A percentile compares a stretch with the other conserved stretches of the same genome.
phyloP scores from a whole-genome alignment of 352 stramenopile species.

The Phytophthora cryptogea region DNA sequence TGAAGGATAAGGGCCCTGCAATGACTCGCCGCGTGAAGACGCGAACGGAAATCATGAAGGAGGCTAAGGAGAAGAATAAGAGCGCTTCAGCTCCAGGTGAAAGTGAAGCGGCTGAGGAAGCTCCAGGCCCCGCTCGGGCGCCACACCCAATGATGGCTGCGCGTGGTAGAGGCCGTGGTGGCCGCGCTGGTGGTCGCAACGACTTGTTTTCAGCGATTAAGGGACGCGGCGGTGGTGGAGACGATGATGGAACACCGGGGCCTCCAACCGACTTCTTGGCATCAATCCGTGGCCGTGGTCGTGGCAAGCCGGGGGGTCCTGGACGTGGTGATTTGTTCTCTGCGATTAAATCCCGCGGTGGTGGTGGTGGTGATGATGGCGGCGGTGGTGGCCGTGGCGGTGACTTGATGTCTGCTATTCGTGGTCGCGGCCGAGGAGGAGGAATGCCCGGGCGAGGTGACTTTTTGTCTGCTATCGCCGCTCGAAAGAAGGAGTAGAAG shows the following conservation, averaged over 20 bases:
- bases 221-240: conserved; percentile 51
- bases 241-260: conserved; percentile 41
- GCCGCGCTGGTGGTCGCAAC: conserved; percentile 45
- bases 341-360: conserved; percentile 54
- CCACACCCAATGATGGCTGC: conserved; percentile 58
- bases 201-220: conserved; percentile 61
- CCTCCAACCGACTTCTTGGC: conserved; percentile 52
- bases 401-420: conserved; percentile 65
- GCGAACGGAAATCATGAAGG: conserved; percentile 78
- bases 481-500: conserved; percentile 64
- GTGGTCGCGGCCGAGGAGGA: conserved; percentile 44
- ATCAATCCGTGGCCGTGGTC: conserved; percentile 60
- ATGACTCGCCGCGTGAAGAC: conserved; percentile 67
- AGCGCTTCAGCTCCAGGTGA: conserved; percentile 34
- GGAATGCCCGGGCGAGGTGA: conserved; percentile 44
- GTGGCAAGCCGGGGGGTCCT: conserved; percentile 47
- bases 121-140: conserved; percentile 32
- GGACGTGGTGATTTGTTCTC: conserved; percentile 66
- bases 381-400: conserved; percentile 40
- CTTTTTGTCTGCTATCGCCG: conserved; percentile 61
- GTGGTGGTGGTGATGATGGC: conserved; percentile 30
- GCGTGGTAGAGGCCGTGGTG: conserved; percentile 35
- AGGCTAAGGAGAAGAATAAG: conserved; percentile 85
- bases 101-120: conserved; percentile 46
- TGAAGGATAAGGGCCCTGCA: conserved; percentile 74